Evolutionary conservation across 495 filamentous ascomycete genomes (phyloP), one percentile per base, ranked within the genome.

Genomic region (Neurospora pannonica): DNA sequence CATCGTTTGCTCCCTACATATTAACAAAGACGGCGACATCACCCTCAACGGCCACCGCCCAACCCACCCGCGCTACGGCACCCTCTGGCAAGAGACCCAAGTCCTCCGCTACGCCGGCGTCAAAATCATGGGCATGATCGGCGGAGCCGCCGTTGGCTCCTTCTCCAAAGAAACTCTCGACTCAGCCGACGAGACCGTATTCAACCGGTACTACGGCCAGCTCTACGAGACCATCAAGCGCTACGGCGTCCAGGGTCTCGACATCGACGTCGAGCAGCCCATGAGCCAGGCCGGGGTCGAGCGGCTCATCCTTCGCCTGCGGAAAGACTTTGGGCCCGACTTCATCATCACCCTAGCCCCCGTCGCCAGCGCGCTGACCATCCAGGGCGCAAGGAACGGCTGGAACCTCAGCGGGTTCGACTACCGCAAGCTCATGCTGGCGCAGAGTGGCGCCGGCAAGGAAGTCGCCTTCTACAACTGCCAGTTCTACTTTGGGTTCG

Each of bases 401-500:
- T 83, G 84, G 1, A 85, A 94, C 77, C 83, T 97, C 0, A 92
- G 90, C 43, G 93, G 93, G 0, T 97, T 97, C 77, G 86, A 89
- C 73, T 95, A 97, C 80, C 81, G 85, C 5, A 81, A 84, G 28
- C 85, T 95, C 39, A 67, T 67, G 54, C 24, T 19, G 54, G 54
- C 54, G 15, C 92, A 94, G 79, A 82, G 11, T 0, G 34, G 19
- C 19, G 72, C 31, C 2, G 80, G 81, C 8, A 5, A 24, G 79
- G 31, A 84, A 81, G 78, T 95, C 43, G 85, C 82, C 21, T 97
- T 93, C 89, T 96, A 96, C 77, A 96, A 96, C 74, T 83, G 89
- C 17, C 94, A 96, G 79, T 96, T 96, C 78, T 97, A 97, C 78
- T 92, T 91, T 76, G 92, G 92, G 2, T 97, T 92, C 87, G 94